Percentiles rank a stretch among this genome's conserved stretches.
Evolutionary conservation across 305 asterid genomes (phyloP).

Genomic region (Solanum hybrid): DNA sequence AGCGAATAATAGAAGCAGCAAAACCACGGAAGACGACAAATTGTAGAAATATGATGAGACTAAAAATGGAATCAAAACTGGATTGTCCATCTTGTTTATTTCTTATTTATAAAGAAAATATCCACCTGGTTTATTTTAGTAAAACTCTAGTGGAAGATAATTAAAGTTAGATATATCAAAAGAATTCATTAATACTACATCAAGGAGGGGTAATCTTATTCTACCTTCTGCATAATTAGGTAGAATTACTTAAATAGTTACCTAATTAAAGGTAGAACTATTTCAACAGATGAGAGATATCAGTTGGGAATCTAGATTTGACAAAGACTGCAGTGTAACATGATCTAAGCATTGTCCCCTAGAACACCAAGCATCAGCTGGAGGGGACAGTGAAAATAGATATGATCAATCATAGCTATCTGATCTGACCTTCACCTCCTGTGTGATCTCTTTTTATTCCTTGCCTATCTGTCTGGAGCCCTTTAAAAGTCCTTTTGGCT

Average conservation of each 20-base stretch:
- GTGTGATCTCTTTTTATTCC: not conserved
- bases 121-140: conserved; percentile 1
- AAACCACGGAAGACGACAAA: not conserved
- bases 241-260: not conserved
- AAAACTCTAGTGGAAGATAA: not conserved
- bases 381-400: conserved; percentile 1
- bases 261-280: not conserved
- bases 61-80: conserved; percentile 1
- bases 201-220: not conserved
- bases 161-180: not conserved
- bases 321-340: not conserved
- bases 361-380: conserved; percentile 5
- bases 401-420: not conserved
- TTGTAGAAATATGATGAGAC: not conserved
- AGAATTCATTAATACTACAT: not conserved
- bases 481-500: not conserved
- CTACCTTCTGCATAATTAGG: not conserved
- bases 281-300: not conserved
- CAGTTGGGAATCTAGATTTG: not conserved
- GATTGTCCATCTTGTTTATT: not conserved
- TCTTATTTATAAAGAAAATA: not conserved
- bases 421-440: not conserved
- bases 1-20: not conserved
- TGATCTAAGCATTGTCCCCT: conserved; percentile 9
- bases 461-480: conserved; percentile 4